Evolutionary conservation across 208 protist species (phyloP), one percentile per base, ranked within the genome.

Genomic region (Vickermania spadyakhi): DNA sequence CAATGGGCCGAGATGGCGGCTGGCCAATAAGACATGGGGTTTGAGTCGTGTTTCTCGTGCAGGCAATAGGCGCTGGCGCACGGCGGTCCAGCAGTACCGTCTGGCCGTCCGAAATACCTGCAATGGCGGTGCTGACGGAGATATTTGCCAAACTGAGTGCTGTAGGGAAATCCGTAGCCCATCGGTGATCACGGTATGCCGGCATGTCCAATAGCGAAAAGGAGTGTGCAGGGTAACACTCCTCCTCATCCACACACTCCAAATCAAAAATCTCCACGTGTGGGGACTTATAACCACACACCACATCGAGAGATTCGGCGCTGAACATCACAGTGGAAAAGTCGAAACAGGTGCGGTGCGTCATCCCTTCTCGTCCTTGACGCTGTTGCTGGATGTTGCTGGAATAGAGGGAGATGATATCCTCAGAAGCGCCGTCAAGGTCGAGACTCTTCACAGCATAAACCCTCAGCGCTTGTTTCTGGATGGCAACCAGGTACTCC

Each of bases 181-280:
- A 26, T 7, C 51, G 7, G 51, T 7, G 51, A 7, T 7, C 51
- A 5, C 7, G 21, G 11, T 49, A 49, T 21, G 41, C 41, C 18
- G 41, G 41, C 11, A 49, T 18, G 13, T 49, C 11, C 13, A 49
- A 49, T 11, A 55, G 51, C 7, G 51, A 55, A 55, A 55, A 87
- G 13, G 66, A 73, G 27, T 71, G 66, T 7, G 76, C 51, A n/a
- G 86, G 73, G 1, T 70, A 69, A 52, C 78, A 74, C 0, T 58
- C 68, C 3, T 51, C 66, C 60, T 93, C 86, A 36, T 93, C 86
- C 14, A 93, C 73, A 1, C 77, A 66, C 52, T 93, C 81, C 3
- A 93, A 56, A 61, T 93, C 86, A 70, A 90, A 89, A 3, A 93
- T 64, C 45, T 93, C 82, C 1, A 86, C 50, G 3, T 66, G 45